phyloP scores from a whole-genome alignment of 2,329 filamentous ascomycete species.

The Lachnellula subtilissima region DNA sequence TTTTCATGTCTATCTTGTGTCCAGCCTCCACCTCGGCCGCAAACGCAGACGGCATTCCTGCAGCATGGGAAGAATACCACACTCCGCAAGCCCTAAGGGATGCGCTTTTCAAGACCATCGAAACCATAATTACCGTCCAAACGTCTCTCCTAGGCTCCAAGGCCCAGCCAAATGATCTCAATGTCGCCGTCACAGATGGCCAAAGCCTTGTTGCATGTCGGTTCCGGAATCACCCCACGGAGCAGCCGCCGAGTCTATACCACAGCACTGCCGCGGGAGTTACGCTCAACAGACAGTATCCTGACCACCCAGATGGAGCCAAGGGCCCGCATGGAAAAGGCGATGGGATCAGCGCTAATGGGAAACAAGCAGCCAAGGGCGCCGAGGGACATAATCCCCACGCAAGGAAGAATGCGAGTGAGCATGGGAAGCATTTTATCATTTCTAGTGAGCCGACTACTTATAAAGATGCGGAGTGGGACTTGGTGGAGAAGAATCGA shows the following conservation, averaged over 20 bases:
- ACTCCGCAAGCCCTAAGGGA: conserved; percentile 37
- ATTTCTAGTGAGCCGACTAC: conserved; percentile 51
- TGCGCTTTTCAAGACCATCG: conserved; percentile 39
- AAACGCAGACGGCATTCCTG: conserved; percentile 2
- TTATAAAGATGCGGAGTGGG: conserved; percentile 47
- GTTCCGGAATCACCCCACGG: conserved; percentile 46
- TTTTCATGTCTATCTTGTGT: conserved; percentile 31
- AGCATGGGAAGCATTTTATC: conserved; percentile 48
- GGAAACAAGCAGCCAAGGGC: conserved; percentile 21
- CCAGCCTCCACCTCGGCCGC: not conserved
- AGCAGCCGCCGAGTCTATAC: conserved; percentile 49
- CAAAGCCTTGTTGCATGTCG: conserved; percentile 44
- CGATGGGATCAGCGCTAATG: conserved; percentile 1
- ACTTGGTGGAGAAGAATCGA: conserved; percentile 43
- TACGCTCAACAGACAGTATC: conserved; percentile 49
- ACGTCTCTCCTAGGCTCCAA: conserved; percentile 35
- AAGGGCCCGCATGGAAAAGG: conserved; percentile 30
- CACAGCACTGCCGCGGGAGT: conserved; percentile 45
- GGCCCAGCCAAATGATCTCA: conserved; percentile 44
- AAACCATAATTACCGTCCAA: conserved; percentile 43
- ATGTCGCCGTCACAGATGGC: conserved; percentile 49
- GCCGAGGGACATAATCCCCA: conserved; percentile 17
- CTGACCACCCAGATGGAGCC: conserved; percentile 40
- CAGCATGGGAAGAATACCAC: conserved; percentile 40
- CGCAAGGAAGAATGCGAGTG: conserved; percentile 33